phyloP scores from a whole-genome alignment of 2,329 filamentous ascomycete genomes.

The Alternaria gaisen region DNA sequence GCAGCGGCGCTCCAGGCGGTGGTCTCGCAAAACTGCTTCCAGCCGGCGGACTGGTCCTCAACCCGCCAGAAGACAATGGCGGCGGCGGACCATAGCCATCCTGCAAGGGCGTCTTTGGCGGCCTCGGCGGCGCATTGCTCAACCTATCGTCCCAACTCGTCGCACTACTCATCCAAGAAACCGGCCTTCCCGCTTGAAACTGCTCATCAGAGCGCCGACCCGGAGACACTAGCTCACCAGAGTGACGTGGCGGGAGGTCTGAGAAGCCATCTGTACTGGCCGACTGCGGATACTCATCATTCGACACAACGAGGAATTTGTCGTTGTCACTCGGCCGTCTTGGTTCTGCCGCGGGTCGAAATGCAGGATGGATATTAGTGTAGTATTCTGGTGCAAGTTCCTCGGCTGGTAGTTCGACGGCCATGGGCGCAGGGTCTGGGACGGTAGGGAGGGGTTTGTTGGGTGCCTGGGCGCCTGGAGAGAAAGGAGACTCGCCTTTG shows the following conservation, averaged over 20 bases:
- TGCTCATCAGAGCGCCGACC: conserved; percentile 46
- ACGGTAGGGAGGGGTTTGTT: conserved; percentile 47
- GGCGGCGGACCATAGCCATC: conserved; percentile 29
- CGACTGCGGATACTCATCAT: conserved; percentile 63
- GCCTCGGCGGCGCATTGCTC: conserved; percentile 47
- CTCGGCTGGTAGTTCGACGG: conserved; percentile 69
- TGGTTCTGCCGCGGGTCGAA: conserved; percentile 48
- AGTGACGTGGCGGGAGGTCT: conserved; percentile 50
- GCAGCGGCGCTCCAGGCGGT: conserved; percentile 59
- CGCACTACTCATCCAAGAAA: conserved; percentile 39
- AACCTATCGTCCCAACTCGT: conserved; percentile 38
- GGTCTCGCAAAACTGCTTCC: conserved; percentile 39
- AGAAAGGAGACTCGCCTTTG: conserved; percentile 38
- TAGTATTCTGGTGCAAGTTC: conserved; percentile 54
- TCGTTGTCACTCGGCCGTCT: conserved; percentile 52
- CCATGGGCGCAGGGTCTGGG: conserved; percentile 56
- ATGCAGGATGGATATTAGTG: conserved; percentile 31
- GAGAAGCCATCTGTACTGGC: conserved; percentile 50
- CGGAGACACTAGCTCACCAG: conserved; percentile 71
- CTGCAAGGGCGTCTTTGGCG: conserved; percentile 53
- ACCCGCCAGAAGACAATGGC: conserved; percentile 20
- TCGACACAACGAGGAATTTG: conserved; percentile 64
- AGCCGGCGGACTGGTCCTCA: conserved; percentile 12
- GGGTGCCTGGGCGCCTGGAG: conserved; percentile 34
- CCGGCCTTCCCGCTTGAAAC: conserved; percentile 31